phyloP scores from a whole-genome alignment of 2,329 filamentous ascomycete species.

The Pestalotiopsis sp. region DNA sequence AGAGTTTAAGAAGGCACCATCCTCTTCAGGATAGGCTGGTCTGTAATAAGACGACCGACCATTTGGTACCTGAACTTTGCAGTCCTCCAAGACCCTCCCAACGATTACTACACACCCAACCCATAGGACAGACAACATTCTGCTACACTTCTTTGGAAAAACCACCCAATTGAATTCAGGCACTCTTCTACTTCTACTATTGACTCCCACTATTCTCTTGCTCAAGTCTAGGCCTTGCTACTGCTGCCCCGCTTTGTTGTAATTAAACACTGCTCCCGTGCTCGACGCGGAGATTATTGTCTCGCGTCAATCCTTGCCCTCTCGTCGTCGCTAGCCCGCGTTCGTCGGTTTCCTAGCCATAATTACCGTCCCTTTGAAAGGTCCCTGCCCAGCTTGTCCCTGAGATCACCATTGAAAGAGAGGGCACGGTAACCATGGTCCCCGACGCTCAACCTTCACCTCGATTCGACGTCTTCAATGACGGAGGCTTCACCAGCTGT shows the following conservation, averaged over 20 bases:
- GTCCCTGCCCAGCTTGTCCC: slow-evolving; percentile 20
- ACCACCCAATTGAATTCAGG: not conserved
- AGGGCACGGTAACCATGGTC: slow-evolving; percentile 27
- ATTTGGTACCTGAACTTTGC: not conserved
- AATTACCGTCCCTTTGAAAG: not conserved
- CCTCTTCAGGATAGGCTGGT: not conserved
- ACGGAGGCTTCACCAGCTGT: slow-evolving; percentile 19
- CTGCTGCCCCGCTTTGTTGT: not conserved
- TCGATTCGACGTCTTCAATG: slow-evolving; percentile 28
- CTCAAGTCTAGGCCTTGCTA: not conserved
- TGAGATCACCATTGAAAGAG: slow-evolving; percentile 14
- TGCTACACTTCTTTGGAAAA: slow-evolving; percentile 7
- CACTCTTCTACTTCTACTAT: not conserved
- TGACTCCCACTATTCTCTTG: slow-evolving; percentile 12
- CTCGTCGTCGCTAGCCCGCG: slow-evolving; percentile 22
- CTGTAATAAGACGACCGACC: not conserved
- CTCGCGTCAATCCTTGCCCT: slow-evolving; percentile 26
- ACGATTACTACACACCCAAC: slow-evolving; percentile 16
- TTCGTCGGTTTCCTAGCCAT: slow-evolving; percentile 17
- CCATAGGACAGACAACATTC: slow-evolving; percentile 10
- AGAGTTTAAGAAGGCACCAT: not conserved
- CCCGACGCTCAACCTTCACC: slow-evolving; percentile 20
- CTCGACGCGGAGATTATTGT: slow-evolving; percentile 18
- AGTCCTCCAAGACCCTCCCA: not conserved
- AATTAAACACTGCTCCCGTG: slow-evolving; percentile 22